Conservation (phyloP, 2,329 filamentous ascomycete genomes). For the Laburnicola sp. region DNA sequence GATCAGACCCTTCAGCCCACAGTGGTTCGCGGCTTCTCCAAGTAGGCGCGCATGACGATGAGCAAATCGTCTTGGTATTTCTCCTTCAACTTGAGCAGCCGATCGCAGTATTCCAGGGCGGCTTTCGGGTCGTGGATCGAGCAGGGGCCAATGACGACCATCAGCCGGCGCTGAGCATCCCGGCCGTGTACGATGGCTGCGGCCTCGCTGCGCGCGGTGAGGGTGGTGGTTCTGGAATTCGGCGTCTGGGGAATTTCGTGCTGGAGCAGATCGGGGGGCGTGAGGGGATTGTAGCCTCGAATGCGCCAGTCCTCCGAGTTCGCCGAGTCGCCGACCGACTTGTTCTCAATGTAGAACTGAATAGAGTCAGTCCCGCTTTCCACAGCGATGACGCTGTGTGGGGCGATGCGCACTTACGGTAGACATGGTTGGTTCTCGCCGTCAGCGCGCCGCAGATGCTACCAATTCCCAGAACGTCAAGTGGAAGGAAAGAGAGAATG, state of each 20-base stretch:
- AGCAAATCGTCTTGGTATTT: constrained; percentile 88
- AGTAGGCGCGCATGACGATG: constrained; percentile 96
- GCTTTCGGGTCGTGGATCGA: constrained; percentile 94
- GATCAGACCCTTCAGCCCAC: constrained; percentile 98
- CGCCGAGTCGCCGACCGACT: constrained; percentile 53
- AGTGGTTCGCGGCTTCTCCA: constrained; percentile 97
- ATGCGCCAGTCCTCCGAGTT: constrained; percentile 58
- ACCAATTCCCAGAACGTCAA: not conserved
- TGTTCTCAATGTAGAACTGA: constrained; percentile 57
- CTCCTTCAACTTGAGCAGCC: constrained; percentile 77
- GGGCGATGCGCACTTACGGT: constrained; percentile 21
- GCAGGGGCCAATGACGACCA: constrained; percentile 91
- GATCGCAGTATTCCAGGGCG: constrained; percentile 89
- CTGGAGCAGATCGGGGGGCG: constrained; percentile 90
- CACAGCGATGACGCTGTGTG: constrained; percentile 15
- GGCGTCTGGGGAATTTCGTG: constrained; percentile 74
- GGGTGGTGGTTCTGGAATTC: constrained; percentile 59
- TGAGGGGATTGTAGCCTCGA: constrained; percentile 89
- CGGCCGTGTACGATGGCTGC: constrained; percentile 64
- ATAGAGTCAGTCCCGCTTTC: constrained; percentile 20
- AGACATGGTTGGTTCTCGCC: constrained; percentile 30
- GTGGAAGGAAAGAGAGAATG: not conserved
- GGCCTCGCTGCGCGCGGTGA: constrained; percentile 62
- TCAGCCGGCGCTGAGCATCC: constrained; percentile 60
- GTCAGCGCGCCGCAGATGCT: not conserved